A percentile compares a stretch with the other conserved stretches of the same genome.
Conservation (phyloP, 352 stramenopile genomes). For the Blastocystis hominis region DNA sequence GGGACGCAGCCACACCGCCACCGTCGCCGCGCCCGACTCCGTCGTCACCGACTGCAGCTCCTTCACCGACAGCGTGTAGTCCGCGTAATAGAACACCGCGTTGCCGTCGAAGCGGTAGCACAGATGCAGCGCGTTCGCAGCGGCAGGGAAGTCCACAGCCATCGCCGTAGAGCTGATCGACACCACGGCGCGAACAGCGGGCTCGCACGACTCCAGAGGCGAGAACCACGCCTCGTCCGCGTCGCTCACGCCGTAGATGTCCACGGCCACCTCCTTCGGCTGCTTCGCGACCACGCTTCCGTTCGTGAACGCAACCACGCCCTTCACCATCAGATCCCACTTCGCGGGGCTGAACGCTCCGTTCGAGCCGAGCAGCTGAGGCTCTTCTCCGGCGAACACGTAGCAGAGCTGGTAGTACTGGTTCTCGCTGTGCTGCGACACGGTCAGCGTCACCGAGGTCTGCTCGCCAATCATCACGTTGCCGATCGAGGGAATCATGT, state of each 20-base stretch:
- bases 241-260: neutral
- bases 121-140: neutral
- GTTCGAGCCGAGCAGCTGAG: constrained; percentile 10
- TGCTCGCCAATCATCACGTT: neutral
- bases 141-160: neutral
- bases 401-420: constrained; percentile 46
- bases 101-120: constrained; percentile 38
- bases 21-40: neutral
- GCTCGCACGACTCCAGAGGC: neutral
- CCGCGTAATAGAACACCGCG: neutral
- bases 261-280: neutral
- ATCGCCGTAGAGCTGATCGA: neutral
- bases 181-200: neutral
- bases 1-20: constrained; percentile 23
- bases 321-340: constrained; percentile 52
- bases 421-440: neutral
- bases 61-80: constrained; percentile 23
- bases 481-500: neutral
- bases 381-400: constrained; percentile 46
- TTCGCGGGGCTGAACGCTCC: neutral
- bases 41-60: neutral
- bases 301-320: neutral
- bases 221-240: constrained; percentile 17
- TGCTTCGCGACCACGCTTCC: neutral
- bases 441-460: neutral